phyloP scores from a whole-genome alignment of 2,329 filamentous ascomycete species.

The Teratosphaeria zuluensis region DNA sequence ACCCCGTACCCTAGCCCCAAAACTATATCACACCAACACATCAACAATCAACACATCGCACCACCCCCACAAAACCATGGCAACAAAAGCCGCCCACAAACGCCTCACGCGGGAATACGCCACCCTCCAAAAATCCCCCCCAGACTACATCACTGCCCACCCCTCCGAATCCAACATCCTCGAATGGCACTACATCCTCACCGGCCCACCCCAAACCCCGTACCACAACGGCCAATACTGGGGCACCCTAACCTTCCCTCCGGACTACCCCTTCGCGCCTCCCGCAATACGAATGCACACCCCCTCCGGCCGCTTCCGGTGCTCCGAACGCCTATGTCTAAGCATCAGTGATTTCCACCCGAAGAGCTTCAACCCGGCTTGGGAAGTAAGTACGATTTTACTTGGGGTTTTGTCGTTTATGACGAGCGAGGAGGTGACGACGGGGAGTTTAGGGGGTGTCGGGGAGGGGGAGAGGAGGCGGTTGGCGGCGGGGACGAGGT shows the following conservation, averaged over 20 bases:
- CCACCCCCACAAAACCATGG: constrained; percentile 17
- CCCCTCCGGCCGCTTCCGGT: constrained; percentile 88
- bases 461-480: constrained; percentile 62
- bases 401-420: constrained; percentile 94
- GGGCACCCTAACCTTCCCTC: constrained; percentile 90
- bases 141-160: constrained; percentile 25
- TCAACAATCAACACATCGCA: not conserved
- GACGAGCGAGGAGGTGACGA: constrained; percentile 98
- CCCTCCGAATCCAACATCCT: constrained; percentile 26
- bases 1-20: no score
- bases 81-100: constrained; percentile 30
- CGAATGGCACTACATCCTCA: constrained; percentile 56
- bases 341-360: constrained; percentile 97
- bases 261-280: constrained; percentile 94
- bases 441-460: constrained; percentile 71
- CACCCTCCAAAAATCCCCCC: constrained; percentile 25
- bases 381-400: constrained; percentile 94
- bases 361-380: constrained; percentile 94
- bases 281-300: constrained; percentile 99
- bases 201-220: constrained; percentile 84
- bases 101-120: constrained; percentile 29
- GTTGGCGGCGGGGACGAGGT: constrained; percentile 67
- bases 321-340: constrained; percentile 81
- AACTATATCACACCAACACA: no score
- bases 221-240: constrained; percentile 96